Evolutionary conservation across 2,329 filamentous ascomycete species (phyloP).

Genomic region (Colletotrichum magnum): DNA sequence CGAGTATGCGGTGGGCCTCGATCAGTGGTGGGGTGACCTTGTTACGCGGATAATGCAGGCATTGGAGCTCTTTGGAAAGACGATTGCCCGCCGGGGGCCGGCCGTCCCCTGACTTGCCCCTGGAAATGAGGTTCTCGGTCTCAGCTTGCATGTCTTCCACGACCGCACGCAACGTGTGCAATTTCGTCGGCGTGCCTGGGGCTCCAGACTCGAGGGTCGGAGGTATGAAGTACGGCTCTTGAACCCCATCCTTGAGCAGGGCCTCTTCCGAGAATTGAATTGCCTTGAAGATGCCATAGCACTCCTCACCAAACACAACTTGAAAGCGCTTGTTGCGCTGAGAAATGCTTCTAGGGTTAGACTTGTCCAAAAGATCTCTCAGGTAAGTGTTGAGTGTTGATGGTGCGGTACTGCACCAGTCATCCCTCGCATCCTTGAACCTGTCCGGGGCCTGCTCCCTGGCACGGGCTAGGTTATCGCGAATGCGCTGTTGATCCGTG

Average conservation of each 20-base stretch:
- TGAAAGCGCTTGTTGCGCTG: slow-evolving; percentile 70
- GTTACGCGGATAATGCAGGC: slow-evolving; percentile 35
- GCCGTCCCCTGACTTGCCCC: slow-evolving; percentile 34
- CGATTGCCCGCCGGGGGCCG: slow-evolving; percentile 15
- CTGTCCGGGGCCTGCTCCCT: slow-evolving; percentile 62
- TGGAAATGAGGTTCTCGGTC: slow-evolving; percentile 58
- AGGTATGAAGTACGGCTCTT: slow-evolving; percentile 55
- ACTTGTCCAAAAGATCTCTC: slow-evolving; percentile 60
- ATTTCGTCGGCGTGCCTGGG: slow-evolving; percentile 50
- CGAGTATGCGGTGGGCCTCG: slow-evolving; percentile 31
- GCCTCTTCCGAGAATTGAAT: slow-evolving; percentile 63
- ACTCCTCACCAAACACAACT: slow-evolving; percentile 66
- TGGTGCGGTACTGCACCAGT: slow-evolving; percentile 58
- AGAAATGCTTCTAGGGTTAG: slow-evolving; percentile 60
- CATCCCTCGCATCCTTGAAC: slow-evolving; percentile 59
- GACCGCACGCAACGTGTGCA: slow-evolving; percentile 61
- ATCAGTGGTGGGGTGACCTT: slow-evolving; percentile 5
- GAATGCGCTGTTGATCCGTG: slow-evolving; percentile 60
- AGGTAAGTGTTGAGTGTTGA: slow-evolving; percentile 66
- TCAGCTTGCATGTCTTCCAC: slow-evolving; percentile 65
- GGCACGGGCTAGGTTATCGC: slow-evolving; percentile 54
- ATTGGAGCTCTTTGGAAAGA: slow-evolving; percentile 35
- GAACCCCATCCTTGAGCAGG: slow-evolving; percentile 55
- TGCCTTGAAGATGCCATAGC: slow-evolving; percentile 62
- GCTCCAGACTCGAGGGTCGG: slow-evolving; percentile 48